Conservation (phyloP, 345 rosid genomes). For the Raphanus raphanistrum region DNA sequence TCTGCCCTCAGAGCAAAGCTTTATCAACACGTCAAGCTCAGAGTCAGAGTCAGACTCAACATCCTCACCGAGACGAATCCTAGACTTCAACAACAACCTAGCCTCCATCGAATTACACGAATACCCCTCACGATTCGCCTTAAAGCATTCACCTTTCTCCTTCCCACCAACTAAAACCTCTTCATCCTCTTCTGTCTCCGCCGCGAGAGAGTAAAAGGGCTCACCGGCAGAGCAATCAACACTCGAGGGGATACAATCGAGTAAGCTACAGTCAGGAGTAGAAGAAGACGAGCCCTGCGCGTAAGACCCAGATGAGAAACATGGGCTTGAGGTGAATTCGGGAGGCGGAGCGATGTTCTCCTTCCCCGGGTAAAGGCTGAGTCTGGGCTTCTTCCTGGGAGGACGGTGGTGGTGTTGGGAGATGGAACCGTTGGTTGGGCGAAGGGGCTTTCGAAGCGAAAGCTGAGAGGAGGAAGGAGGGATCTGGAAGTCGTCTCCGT, state of each 20-base stretch:
- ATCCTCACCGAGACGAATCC: slow-evolving; percentile 29
- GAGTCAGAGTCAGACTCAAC: slow-evolving; percentile 39
- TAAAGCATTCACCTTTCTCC: slow-evolving; percentile 30
- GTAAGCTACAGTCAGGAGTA: slow-evolving; percentile 53
- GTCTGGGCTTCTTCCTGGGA: slow-evolving; percentile 46
- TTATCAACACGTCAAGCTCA: slow-evolving; percentile 60
- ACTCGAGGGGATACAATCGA: slow-evolving; percentile 69
- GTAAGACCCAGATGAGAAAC: background rate
- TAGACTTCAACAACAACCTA: slow-evolving; percentile 45
- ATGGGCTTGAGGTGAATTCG: background rate
- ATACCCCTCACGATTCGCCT: slow-evolving; percentile 46
- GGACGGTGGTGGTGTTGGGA: slow-evolving; percentile 38
- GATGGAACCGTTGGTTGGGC: slow-evolving; percentile 26
- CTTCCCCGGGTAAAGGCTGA: slow-evolving; percentile 38
- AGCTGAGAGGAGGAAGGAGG: slow-evolving; percentile 48
- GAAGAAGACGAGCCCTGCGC: slow-evolving; percentile 20
- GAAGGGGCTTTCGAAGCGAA: slow-evolving; percentile 35
- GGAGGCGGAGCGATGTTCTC: slow-evolving; percentile 46
- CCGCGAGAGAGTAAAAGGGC: slow-evolving; percentile 2
- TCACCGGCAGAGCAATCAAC: slow-evolving; percentile 46
- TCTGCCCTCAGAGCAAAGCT: slow-evolving; percentile 49
- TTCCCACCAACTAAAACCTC: background rate
- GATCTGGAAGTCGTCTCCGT: slow-evolving; percentile 51
- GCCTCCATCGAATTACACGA: slow-evolving; percentile 62
- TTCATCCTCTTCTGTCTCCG: background rate